Base-by-base conservation (phyloP, 805 yeast species). In the Naumovozyma dairenensis region DNA sequence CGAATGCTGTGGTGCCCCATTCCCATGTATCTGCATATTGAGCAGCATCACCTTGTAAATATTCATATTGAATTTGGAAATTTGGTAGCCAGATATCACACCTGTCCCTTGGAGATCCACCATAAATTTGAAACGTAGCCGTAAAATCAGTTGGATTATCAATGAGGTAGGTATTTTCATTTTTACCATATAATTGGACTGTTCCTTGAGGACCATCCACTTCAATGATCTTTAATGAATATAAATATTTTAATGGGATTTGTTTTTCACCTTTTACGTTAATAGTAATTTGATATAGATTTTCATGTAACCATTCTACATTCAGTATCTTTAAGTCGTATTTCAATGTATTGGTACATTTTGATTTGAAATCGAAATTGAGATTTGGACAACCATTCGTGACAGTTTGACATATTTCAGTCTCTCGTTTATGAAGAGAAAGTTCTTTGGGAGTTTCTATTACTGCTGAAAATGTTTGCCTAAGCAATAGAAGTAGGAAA, bases 111-210 rank as follows among this genome's bases (percentile, higher is more conserved):
- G 25, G 12, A 6, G 37, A 28, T 7, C 29, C 22, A 8, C 38
- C 49, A 16, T 42, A 34, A 3, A 47, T 44, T 16, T 38, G 33
- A 28, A 48, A 45, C 10, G 49, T 45, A 2, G 45, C 39, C 2
- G 41, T 40, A 26, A 32, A 48, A 28, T 48, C 50, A 3, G 51
- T 45, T 28, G 53, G 53, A 24, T 36, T 33, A 16, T 31, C 34
- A 13, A 39, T 36, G 9, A 33, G 13, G 14, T 28, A 34, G 10
- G 38, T 33, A 5, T 37, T 34, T 17, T 48, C 47, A 31, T 48
- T 43, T 15, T 29, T 21, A 16, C 47, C 43, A 34, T 38, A 45
- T 27, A 48, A 29, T 28, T 37, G 39, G 17, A 40, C 31, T 2
- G 43, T 42, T 3, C 32, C 21, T n/a, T 31, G 27, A 5, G 53